Evolutionary conservation across 805 yeast genomes (phyloP), one percentile per base, ranked within the genome.

Genomic region (Barnettozyma vustinii): DNA sequence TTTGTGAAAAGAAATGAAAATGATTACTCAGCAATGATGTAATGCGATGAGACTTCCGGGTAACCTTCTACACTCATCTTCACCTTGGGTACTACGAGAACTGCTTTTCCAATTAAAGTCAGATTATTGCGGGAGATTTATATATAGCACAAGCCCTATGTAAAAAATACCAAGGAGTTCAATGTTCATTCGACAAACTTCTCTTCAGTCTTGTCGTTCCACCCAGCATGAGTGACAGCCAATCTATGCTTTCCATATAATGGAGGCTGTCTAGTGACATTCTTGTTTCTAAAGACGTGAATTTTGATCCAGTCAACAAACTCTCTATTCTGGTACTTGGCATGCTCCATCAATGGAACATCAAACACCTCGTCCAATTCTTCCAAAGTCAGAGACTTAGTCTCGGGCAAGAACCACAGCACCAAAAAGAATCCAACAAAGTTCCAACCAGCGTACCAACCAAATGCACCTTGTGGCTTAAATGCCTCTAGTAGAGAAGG

Each of bases 371-470:
- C 85, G 61, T 83, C 88, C 64, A 83, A 71, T 62, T 83, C 89
- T 65, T 83, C 89, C 63, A 83, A 71, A 0, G 88, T 81, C 58
- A 80, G 70, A 18, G 79, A 77, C 63, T 78, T 79, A 5, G 88
- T 82, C 61, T 82, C 88, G 3, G 87, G 86, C 51, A 84, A 69
- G 63, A 84, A 71, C 75, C 85, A 81, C 47, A 87, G 74, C 5
- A 85, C 87, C 58, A 87, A 57, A 68, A 81, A 79, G 71, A 81
- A 82, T 0, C 87, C 87, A 47, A 81, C 69, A 50, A 81, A 57
- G 64, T 87, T 87, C 91, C 92, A 84, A 13, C 84, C 96, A 1
- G 94, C 96, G 61, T 87, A 88, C 76, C 82, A 88, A 13, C 94
- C 90, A 63, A 86, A 88, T 4, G 95, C 95, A 65, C 96, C 96